phyloP scores from a whole-genome alignment of 2,329 filamentous ascomycete species.

The Colletotrichum spinosum region DNA sequence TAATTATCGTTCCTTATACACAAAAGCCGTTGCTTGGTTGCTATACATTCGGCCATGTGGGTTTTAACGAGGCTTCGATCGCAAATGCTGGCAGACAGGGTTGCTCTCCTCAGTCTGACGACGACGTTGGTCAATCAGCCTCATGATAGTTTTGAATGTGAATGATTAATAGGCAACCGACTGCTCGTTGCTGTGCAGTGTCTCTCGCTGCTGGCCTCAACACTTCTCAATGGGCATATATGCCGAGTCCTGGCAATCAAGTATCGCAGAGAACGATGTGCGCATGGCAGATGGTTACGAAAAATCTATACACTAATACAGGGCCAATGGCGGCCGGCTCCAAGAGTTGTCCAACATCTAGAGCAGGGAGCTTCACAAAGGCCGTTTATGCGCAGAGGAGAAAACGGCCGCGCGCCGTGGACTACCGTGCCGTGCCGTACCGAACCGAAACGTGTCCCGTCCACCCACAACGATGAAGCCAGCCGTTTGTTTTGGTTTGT shows the following conservation, averaged over 20 bases:
- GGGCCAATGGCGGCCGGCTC: constrained; percentile 33
- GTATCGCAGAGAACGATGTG: not conserved
- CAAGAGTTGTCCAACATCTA: constrained; percentile 26
- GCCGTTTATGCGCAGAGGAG: constrained; percentile 17
- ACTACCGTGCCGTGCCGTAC: constrained; percentile 30
- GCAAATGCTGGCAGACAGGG: no score
- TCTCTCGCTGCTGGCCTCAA: no score
- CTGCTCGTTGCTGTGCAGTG: no score
- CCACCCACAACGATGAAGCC: constrained; percentile 24
- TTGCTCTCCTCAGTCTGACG: no score
- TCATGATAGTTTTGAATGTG: no score
- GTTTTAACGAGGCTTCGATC: no score
- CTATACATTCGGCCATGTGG: not conserved
- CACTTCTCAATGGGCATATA: no score
- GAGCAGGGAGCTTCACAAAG: constrained; percentile 40
- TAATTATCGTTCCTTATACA: constrained; percentile 30
- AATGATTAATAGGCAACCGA: no score
- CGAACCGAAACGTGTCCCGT: not conserved
- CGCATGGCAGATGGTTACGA: constrained; percentile 4
- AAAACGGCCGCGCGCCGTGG: constrained; percentile 16
- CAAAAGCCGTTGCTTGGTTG: constrained; percentile 12
- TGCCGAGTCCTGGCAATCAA: no score
- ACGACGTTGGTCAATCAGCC: no score
- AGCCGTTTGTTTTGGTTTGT: constrained; percentile 8
- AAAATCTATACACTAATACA: constrained; percentile 54